These are phyloP conservation scores for Thraustochytrium striatum DNA, from an alignment of 352 stramenopile genomes.

Conservation along the genomic window DNA sequence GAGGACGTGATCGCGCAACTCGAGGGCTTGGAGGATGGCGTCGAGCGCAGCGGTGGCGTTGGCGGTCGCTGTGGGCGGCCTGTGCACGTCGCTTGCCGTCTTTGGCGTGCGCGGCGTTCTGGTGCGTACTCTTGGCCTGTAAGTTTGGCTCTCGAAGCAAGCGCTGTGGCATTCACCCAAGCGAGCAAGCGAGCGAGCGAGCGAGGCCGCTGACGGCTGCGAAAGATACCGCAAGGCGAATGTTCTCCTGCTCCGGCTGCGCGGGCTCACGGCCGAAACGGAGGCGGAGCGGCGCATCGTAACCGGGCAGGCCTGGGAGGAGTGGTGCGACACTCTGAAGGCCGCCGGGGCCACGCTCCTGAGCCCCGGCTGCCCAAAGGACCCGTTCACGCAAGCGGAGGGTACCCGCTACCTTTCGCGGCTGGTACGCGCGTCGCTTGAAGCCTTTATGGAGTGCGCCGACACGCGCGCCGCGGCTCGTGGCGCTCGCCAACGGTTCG, in stretches of 20 bases:
- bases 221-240: constrained; percentile 36
- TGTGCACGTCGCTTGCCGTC: no score
- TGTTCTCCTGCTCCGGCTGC: background rate
- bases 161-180: no score
- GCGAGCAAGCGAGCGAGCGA: no score
- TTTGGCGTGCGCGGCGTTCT: no score
- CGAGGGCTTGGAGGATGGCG: no score
- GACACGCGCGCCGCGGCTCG: background rate
- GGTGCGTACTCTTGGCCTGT: no score
- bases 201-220: no score
- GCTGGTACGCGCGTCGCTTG: constrained; percentile 30
- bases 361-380: constrained; percentile 24
- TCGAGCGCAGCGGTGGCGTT: no score
- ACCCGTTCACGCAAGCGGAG: constrained; percentile 44
- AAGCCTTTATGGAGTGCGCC: constrained; percentile 30
- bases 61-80: no score
- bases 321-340: constrained; percentile 47
- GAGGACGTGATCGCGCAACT: no score
- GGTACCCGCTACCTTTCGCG: constrained; percentile 41
- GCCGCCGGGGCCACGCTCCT: constrained; percentile 30
- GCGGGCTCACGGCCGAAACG: background rate
- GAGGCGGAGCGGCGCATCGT: constrained; percentile 1
- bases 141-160: no score
- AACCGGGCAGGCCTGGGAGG: constrained; percentile 43
- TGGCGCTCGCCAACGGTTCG: constrained; percentile 36